Evolutionary conservation across 2,329 filamentous ascomycete species (phyloP), one percentile per base, ranked within the genome.

Genomic region (Colletotrichum kahawae): DNA sequence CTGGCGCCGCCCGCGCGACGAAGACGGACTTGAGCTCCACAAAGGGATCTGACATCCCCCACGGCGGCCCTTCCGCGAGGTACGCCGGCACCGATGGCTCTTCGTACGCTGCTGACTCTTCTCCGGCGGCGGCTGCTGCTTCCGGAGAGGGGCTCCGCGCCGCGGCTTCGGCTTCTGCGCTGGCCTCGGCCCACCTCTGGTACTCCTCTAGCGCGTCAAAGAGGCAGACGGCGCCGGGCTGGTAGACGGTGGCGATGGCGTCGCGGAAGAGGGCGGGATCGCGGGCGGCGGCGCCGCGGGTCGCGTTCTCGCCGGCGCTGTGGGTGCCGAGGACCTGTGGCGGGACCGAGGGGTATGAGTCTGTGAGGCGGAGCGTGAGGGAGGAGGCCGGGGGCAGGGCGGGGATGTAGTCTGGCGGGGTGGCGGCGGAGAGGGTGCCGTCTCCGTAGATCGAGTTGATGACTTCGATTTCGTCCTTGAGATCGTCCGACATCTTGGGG

Each of bases 131-230:
- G 27, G 33, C 33, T n/a, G 60, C 57, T 27, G 63, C 18, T n/a
- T 31, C 36, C 3, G 73, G 66, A 7, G 64, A 60, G 4, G 48
- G 56, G 18, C 43, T 60, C 48, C 56, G 65, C 56, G 31, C 51
- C 70, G 70, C 51, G 16, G 74, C 67, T 2, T 75, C 75, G 3
- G 69, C 78, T 1, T 67, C 69, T 7, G 75, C 73, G 18, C 72
- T 69, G 18, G 51, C 76, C 29, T 70, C 77, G 9, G 76, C 79
- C 21, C 73, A 76, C 66, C 77, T 74, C 31, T 73, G 67, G 59
- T 94, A 86, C 80, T 94, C 93, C 80, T 98, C 96, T 48, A 98
- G 89, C n/a, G 97, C 90, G 82, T 98, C 96, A 80, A 96, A 99
- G 4, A 99, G 86, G 80, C 96, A 98, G 27, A 98, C 95, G 67